Percentiles rank a stretch among this genome's conserved stretches.
Conservation (phyloP, 2,329 filamentous ascomycete genomes). For the Escovopsis sp. region DNA sequence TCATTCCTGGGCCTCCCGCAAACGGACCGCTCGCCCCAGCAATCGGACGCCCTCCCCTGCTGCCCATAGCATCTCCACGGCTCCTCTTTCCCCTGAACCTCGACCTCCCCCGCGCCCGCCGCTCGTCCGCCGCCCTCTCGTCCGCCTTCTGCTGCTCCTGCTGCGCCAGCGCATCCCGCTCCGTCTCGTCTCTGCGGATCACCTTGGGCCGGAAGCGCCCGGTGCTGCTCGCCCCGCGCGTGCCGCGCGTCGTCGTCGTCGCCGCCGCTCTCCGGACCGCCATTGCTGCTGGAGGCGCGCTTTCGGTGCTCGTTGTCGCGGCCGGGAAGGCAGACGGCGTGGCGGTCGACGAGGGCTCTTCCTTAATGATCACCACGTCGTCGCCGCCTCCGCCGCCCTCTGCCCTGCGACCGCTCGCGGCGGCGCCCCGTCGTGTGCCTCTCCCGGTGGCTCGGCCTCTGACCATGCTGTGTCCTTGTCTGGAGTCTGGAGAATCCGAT, state of each 20-base stretch:
- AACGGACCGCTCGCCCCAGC: conserved; percentile 26
- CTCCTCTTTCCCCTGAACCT: conserved; percentile 28
- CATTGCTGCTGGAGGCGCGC: conserved; percentile 7
- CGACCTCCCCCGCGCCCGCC: conserved; percentile 22
- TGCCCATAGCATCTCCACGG: conserved; percentile 30
- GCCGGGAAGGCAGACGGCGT: conserved; percentile 6
- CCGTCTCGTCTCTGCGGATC: conserved; percentile 34
- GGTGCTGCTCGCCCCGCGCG: conserved; percentile 19
- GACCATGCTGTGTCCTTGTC: conserved; percentile 14
- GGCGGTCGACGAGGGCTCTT: neutral
- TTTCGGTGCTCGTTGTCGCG: conserved; percentile 4
- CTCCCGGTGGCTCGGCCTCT: conserved; percentile 19
- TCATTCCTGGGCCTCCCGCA: conserved; percentile 17
- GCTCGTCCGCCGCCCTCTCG: conserved; percentile 26
- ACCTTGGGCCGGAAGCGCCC: conserved; percentile 34
- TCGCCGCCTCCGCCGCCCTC: too few relatives aligned
- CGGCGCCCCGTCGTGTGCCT: conserved; percentile 18
- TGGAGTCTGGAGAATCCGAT: too few relatives aligned
- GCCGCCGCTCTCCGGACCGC: conserved; percentile 8
- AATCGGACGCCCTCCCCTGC: conserved; percentile 21
- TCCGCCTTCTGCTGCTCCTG: conserved; percentile 28
- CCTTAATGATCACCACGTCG: neutral
- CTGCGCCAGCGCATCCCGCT: conserved; percentile 31
- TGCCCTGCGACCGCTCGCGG: conserved; percentile 13
- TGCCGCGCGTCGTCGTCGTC: conserved; percentile 11